phyloP scores from a whole-genome alignment of 208 protist species.

The Trypanosomatidae sp. region DNA sequence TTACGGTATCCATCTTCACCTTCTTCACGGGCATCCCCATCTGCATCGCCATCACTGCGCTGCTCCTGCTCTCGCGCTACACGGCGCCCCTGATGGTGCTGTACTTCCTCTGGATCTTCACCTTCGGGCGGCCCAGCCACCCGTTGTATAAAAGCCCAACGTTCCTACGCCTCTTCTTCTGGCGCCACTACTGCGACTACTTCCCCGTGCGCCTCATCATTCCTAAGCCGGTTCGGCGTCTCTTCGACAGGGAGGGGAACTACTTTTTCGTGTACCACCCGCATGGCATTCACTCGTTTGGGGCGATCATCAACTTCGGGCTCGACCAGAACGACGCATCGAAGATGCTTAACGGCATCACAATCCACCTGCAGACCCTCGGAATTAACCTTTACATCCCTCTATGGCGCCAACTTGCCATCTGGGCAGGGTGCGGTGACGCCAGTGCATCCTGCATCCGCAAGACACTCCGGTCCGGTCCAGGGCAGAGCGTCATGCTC shows the following conservation, averaged over 20 bases:
- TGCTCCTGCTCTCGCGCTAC: constrained; percentile 46
- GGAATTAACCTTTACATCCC: constrained; percentile 88
- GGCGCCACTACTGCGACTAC: constrained; percentile 77
- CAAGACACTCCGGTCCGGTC: constrained; percentile 61
- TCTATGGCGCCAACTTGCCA: constrained; percentile 79
- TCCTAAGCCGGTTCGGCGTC: constrained; percentile 33
- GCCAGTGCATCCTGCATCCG: constrained; percentile 74
- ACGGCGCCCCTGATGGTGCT: constrained; percentile 57
- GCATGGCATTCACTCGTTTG: constrained; percentile 90
- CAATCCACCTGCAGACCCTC: constrained; percentile 79
- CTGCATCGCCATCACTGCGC: constrained; percentile 27
- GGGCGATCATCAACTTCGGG: constrained; percentile 77
- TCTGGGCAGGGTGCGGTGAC: constrained; percentile 70
- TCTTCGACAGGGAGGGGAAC: constrained; percentile 57
- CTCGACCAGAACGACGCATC: constrained; percentile 43
- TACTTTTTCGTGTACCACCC: constrained; percentile 92
- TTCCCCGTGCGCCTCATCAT: constrained; percentile 83
- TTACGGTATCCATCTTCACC: constrained; percentile 42
- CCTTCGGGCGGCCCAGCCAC: constrained; percentile 41
- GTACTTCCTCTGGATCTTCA: constrained; percentile 78
- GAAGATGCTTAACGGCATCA: constrained; percentile 63
- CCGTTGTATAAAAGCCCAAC: constrained; percentile 32
- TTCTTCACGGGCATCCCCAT: constrained; percentile 80
- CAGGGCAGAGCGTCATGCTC: constrained; percentile 80
- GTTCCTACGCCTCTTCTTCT: constrained; percentile 41